Evolutionary conservation across 768 basidiomycete species (phyloP), one percentile per base, ranked within the genome.

Genomic region (Filobasidium wieringae): DNA sequence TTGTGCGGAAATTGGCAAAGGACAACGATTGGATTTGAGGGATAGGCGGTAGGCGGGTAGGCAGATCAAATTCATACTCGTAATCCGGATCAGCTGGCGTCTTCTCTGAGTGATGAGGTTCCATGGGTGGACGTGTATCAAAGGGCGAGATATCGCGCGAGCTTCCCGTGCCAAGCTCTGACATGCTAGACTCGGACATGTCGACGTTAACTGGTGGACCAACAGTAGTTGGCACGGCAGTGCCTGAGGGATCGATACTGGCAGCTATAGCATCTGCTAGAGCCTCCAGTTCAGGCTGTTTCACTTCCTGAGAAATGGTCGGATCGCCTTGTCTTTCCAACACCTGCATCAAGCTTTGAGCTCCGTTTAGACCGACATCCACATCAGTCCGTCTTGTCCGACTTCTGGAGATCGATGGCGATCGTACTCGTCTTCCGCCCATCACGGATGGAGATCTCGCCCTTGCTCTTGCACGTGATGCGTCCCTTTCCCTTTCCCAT

Each of bases 1-100:
- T 90, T 26, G 95, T 93, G 27, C 92, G 83, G 78, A 99, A 99
- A 71, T 93, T 90, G 66, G 89, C 92, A 68, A 99, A 99, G 68
- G 89, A 88, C 14, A 99, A 76, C 72, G 89, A 85, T 36, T 81
- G 84, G 33, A 95, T 84, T 40, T 57, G 56, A 29, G 56, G 56
- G 30, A 57, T 57, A 39, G 56, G 56, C 40, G 56, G 56, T 14
- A 47, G 56, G 1, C 43, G 43, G 19, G 43, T 47, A 2, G 43
- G 43, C 14, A 47, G 43, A 19, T 47, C 43, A 14, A 47, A 47
- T 26, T 47, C 43, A 22, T 24, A 47, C 22, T 47, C 43, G 43
- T 47, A 47, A 6, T 47, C 43, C 7, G 43, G 43, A 22, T 47
- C 43, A 6, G 36, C 56, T 8, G 56, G 47, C 1, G 41, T 33